Base-by-base conservation (phyloP, 1,284 basidiomycete genomes). In the Ustilago loliicola region DNA sequence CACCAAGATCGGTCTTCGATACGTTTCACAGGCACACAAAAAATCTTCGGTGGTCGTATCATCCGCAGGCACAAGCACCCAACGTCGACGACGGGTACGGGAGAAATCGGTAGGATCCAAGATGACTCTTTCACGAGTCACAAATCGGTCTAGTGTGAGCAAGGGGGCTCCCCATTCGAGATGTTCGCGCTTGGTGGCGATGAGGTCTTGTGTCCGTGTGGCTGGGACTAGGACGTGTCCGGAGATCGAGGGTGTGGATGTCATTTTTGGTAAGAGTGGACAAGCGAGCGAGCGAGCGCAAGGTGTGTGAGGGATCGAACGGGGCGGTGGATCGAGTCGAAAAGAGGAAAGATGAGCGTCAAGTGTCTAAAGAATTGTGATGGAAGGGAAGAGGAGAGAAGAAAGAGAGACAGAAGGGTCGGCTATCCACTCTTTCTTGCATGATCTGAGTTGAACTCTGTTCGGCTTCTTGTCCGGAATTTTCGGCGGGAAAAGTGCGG, bases 91-190 rank as follows among this genome's bases (percentile, higher is more conserved):
- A 1, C 69, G 68, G 2, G 48, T 45, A 17, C 6, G 13, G 3
- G 65, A 68, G 29, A 77, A 77, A 30, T 72, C 69, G 5, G 61
- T 32, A 2, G 61, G 21, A 9, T 59, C 74, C 1, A 77, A 45
- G 0, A 76, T 61, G 2, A 6, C 5, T 30, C 63, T 61, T 51
- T 77, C 74, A 27, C 74, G 68, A 0, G 54, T 65, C 38, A 77
- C 45, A 42, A 77, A 77, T 38, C 72, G 69, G 9, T 68, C 59
- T 23, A 58, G 58, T 7, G 68, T 54, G 1, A 77, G 54, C 0
- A 72, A 47, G 1, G 74, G 74, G 7, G 57, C 58, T 19, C 74
- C 74, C 74, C 74, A 77, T 52, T 77, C 74, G 11, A 60, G 51
- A 58, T 62, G 65, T 42, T 77, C 74, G 36, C 74, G 61, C 50